These are phyloP conservation scores for Verticillium dahliae DNA, from an alignment of 2,329 filamentous ascomycete species.

Conservation along the genomic window DNA sequence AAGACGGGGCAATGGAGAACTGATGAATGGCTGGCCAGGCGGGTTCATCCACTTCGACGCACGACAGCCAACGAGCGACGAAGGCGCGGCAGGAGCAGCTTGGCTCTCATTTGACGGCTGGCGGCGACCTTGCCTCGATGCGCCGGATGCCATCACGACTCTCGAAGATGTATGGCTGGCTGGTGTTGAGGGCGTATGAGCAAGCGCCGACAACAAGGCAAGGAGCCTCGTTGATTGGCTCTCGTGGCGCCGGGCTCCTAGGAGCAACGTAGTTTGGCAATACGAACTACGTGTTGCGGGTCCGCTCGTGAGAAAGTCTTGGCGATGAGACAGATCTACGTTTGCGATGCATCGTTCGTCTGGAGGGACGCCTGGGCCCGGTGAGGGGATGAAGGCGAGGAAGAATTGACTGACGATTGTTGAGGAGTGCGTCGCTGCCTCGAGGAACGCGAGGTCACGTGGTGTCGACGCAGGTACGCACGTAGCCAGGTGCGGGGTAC, in stretches of 20 bases:
- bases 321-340: not conserved
- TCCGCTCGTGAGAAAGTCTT: not conserved
- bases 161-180: constrained; percentile 11
- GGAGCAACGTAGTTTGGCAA: not conserved
- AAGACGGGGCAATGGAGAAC: not conserved
- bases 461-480: not conserved
- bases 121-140: constrained; percentile 1
- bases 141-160: not conserved
- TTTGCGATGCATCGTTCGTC: not conserved
- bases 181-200: constrained; percentile 10
- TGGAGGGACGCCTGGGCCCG: not conserved
- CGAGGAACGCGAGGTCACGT: not conserved
- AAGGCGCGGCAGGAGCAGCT: constrained; percentile 6
- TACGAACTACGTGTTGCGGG: not conserved
- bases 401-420: not conserved
- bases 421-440: not conserved
- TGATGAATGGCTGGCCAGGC: not conserved
- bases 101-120: constrained; percentile 10
- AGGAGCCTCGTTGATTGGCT: constrained; percentile 7
- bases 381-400: not conserved
- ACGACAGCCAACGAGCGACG: constrained; percentile 6
- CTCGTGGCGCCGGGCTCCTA: constrained; percentile 5
- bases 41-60: constrained; percentile 4
- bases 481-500: not conserved
- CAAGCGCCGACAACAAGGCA: constrained; percentile 9